phyloP scores from a whole-genome alignment of 208 protist genomes.

The Leishmania tarentolae region DNA sequence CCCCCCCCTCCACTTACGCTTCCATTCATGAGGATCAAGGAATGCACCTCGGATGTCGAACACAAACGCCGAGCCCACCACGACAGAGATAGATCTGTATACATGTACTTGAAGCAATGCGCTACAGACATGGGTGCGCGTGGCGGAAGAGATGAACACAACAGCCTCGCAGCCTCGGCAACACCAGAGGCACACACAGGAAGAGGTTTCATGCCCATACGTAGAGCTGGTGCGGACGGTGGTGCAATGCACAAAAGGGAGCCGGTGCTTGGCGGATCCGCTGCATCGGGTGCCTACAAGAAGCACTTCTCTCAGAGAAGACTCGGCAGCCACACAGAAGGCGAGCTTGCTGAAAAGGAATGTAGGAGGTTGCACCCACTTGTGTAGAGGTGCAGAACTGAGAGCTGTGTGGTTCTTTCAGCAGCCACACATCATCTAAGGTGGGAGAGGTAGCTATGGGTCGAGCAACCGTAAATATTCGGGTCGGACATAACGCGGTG shows the following conservation, averaged over 20 bases:
- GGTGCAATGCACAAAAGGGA: constrained; percentile 6
- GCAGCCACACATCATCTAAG: not conserved
- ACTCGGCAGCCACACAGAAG: not conserved
- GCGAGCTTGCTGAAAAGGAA: not conserved
- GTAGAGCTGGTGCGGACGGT: not conserved
- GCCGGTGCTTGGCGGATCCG: not conserved
- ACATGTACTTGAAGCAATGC: no score
- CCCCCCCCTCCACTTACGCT: no score
- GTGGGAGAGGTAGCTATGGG: not conserved
- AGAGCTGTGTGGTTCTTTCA: not conserved
- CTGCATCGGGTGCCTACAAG: no score
- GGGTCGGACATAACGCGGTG: no score
- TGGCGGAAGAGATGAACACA: not conserved
- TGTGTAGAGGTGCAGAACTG: not conserved
- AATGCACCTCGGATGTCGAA: no score
- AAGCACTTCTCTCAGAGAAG: no score
- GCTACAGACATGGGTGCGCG: not conserved
- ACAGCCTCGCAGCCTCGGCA: constrained; percentile 4
- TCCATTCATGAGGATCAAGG: no score
- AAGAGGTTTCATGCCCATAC: not conserved
- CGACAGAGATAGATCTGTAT: no score
- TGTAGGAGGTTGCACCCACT: no score
- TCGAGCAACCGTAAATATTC: not conserved
- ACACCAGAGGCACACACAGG: constrained; percentile 2
- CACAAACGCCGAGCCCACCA: no score